Evolutionary conservation across 192 early-diverging fungal species (phyloP), one percentile per base, ranked within the genome.

Genomic region (Rhizoclosmatium globosum): DNA sequence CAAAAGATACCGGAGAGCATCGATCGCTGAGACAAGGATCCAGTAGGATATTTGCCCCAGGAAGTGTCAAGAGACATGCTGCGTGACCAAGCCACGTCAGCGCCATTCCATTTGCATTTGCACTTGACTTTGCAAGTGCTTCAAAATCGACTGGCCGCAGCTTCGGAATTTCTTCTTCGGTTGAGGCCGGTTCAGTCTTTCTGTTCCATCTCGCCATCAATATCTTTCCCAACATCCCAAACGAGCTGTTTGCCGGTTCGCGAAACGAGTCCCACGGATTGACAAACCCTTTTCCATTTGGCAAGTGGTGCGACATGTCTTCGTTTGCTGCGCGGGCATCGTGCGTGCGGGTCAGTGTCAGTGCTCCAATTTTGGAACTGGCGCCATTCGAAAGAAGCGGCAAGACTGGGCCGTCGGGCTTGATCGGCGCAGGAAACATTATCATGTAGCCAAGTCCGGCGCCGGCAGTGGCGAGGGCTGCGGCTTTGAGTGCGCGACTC

Each of bases 1-100:
- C 83, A 53, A 83, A 87, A 77, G 90, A 90, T 11, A 83, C 74
- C 2, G 92, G 92, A 61, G 92, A 93, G 81, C 92, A 94, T 56
- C 93, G 83, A 4, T 87, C 82, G 7, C 91, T 92, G 56, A 92
- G 92, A 46, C 93, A 90, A 2, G 93, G 93, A 70, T 94, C 93
- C 66, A 92, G 92, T 0, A 94, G 82, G 31, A 94, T 82, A 38
- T 87, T 93, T 31, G 89, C 85, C 2, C 90, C 88, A 38, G 91
- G 86, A 6, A 90, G 41, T 60, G 91, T 91, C 38, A 93, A 81
- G 50, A 94, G 44, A 39, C 92, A 84, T 38, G 89, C 90, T 0
- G 93, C 91, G 38, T 87, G 88, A 44, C 86, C 87, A 0, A 91
- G 82, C 90, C 90, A 91, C 9, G 87, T 91, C 0, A 87, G 17